Percentiles rank a stretch among this genome's conserved stretches.
Evolutionary conservation across 306 rosid species (phyloP).

Genomic region (Castanospermum australe): DNA sequence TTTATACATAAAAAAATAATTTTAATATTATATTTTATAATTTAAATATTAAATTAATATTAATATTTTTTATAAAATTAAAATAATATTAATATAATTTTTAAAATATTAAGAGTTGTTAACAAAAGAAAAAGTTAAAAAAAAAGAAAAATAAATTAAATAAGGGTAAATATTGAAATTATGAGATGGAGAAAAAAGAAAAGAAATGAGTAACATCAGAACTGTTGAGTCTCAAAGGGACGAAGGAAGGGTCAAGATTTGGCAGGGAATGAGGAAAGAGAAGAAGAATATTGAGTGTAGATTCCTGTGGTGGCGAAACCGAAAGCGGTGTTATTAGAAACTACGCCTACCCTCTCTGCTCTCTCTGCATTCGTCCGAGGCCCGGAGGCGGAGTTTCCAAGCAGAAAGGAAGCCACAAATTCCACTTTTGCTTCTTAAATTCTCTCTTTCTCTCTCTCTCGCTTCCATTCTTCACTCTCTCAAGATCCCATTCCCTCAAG

Average conservation of each 20-base stretch:
- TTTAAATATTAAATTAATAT: no score
- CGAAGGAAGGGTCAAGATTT: neutral
- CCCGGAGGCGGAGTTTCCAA: constrained; percentile 43
- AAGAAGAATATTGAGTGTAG: neutral
- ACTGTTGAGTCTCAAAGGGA: neutral
- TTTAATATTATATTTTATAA: no score
- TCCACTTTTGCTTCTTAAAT: constrained; percentile 8
- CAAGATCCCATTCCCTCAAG: neutral
- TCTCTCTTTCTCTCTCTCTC: neutral
- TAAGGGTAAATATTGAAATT: neutral
- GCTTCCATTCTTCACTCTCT: neutral
- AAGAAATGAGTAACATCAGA: neutral
- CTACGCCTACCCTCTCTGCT: no score
- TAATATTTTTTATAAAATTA: no score
- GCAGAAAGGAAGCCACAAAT: neutral
- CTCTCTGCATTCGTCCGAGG: constrained; percentile 33
- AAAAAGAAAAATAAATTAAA: neutral
- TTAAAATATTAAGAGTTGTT: no score
- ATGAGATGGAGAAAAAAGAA: no score
- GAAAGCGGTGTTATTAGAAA: no score
- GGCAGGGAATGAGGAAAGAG: neutral
- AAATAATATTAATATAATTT: no score
- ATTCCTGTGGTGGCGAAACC: no score
- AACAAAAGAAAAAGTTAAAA: neutral
- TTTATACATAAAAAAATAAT: no score